phyloP scores from a whole-genome alignment of 1,284 basidiomycete genomes.

The Calocybe gambosa region DNA sequence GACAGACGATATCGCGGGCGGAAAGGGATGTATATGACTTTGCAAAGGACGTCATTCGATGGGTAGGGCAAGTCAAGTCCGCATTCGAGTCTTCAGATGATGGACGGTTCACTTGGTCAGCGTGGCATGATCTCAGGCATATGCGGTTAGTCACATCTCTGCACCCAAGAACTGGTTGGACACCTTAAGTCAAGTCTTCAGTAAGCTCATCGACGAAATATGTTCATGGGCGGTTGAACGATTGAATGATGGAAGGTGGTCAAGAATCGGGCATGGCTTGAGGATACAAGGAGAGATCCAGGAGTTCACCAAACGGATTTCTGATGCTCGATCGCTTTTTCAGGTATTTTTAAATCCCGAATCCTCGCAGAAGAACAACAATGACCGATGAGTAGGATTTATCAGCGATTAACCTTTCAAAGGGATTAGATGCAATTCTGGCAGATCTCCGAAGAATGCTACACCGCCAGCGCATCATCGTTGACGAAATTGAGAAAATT shows the following conservation, averaged over 20 bases:
- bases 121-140: constrained; percentile 9
- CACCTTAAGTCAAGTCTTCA: not conserved
- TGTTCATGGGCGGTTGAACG: constrained; percentile 13
- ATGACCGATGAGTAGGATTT: not conserved
- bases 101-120: constrained; percentile 7
- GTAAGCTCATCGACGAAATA: constrained; percentile 12
- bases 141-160: constrained; percentile 4
- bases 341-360: constrained; percentile 2
- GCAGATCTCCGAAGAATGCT: constrained; percentile 1
- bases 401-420: constrained; percentile 9
- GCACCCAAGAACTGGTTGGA: not conserved
- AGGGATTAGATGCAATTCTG: constrained; percentile 6
- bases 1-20: not conserved
- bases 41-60: no score
- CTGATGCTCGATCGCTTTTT: constrained; percentile 9
- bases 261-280: constrained; percentile 8
- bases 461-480: constrained; percentile 6
- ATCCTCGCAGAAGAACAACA: not conserved
- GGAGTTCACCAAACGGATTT: constrained; percentile 12
- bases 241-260: constrained; percentile 13
- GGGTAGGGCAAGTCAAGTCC: not conserved
- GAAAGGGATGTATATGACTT: not conserved
- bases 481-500: constrained; percentile 6
- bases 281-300: constrained; percentile 8
- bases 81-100: constrained; percentile 3